Percentiles rank a stretch among this genome's conserved stretches.
phyloP scores from a whole-genome alignment of 2,329 filamentous ascomycete species.

The Microthyrium microscopicum region DNA sequence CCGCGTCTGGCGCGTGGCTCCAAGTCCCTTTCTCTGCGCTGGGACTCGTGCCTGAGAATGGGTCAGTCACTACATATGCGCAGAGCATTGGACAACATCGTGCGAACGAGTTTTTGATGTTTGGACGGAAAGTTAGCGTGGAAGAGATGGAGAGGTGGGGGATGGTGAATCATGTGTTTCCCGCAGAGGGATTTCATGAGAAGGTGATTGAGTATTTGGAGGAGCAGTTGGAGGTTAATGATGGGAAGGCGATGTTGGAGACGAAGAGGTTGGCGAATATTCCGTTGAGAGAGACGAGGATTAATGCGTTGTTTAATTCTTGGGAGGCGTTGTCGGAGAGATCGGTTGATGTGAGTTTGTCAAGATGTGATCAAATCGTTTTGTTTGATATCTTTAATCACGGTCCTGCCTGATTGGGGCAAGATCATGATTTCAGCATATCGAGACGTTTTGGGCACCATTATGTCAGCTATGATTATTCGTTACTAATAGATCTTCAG shows the following conservation, averaged over 20 bases:
- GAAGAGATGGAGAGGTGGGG: slow-evolving; percentile 28
- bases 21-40: slow-evolving; percentile 33
- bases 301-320: slow-evolving; percentile 31
- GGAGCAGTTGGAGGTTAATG: slow-evolving; percentile 27
- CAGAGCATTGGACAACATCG: slow-evolving; percentile 33
- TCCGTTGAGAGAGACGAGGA: slow-evolving; percentile 25
- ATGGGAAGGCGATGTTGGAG: slow-evolving; percentile 37
- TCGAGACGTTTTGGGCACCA: no score
- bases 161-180: slow-evolving; percentile 30
- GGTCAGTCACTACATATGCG: slow-evolving; percentile 28
- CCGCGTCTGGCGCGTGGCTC: slow-evolving; percentile 27
- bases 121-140: slow-evolving; percentile 28
- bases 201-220: slow-evolving; percentile 26
- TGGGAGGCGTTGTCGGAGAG: slow-evolving; percentile 32
- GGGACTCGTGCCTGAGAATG: slow-evolving; percentile 33
- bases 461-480: no score
- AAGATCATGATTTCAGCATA: no score
- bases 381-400: no score
- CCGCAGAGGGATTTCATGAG: slow-evolving; percentile 23
- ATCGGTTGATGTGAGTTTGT: no score
- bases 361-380: no score
- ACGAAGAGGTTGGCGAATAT: slow-evolving; percentile 33
- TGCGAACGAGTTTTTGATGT: slow-evolving; percentile 36
- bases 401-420: no score
- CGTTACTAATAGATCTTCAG: no score